These are phyloP conservation scores for Macrocybe gigantea DNA, from an alignment of 768 basidiomycete genomes.

Conservation along the genomic window DNA sequence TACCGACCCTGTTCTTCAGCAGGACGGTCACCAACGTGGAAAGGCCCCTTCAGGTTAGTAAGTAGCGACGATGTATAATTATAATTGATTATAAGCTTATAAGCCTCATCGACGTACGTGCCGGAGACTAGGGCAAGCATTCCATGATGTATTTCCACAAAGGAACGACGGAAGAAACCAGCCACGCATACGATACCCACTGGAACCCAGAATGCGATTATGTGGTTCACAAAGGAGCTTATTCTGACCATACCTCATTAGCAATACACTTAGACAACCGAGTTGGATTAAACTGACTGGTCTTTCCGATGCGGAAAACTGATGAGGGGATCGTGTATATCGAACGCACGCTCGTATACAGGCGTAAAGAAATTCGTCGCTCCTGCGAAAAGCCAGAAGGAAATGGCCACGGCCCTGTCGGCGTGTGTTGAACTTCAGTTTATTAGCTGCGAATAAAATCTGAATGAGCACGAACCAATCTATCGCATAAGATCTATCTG, in stretches of 20 bases:
- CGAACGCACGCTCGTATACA: slow-evolving; percentile 47
- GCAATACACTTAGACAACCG: not conserved
- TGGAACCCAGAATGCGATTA: slow-evolving; percentile 43
- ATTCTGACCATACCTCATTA: slow-evolving; percentile 30
- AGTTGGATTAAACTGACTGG: slow-evolving; percentile 31
- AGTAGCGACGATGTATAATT: slow-evolving; percentile 1
- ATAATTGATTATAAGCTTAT: slow-evolving; percentile 1
- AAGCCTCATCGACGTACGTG: slow-evolving; percentile 19
- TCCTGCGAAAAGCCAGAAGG: too few relatives aligned
- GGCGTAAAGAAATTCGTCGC: slow-evolving; percentile 18
- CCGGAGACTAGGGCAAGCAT: slow-evolving; percentile 41
- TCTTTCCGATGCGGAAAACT: slow-evolving; percentile 41
- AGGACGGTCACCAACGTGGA: slow-evolving; percentile 43
- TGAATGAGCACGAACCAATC: too few relatives aligned
- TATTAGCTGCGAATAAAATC: too few relatives aligned
- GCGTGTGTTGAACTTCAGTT: too few relatives aligned
- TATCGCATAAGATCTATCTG: too few relatives aligned
- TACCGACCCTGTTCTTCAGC: slow-evolving; percentile 56
- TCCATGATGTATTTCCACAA: slow-evolving; percentile 53
- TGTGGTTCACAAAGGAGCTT: slow-evolving; percentile 37
- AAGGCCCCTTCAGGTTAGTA: slow-evolving; percentile 25
- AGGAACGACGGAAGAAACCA: slow-evolving; percentile 36
- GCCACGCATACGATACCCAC: slow-evolving; percentile 27
- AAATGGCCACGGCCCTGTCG: too few relatives aligned
- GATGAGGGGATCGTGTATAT: slow-evolving; percentile 45